Base-by-base conservation (phyloP, 805 yeast species). In the Candida railenensis region DNA sequence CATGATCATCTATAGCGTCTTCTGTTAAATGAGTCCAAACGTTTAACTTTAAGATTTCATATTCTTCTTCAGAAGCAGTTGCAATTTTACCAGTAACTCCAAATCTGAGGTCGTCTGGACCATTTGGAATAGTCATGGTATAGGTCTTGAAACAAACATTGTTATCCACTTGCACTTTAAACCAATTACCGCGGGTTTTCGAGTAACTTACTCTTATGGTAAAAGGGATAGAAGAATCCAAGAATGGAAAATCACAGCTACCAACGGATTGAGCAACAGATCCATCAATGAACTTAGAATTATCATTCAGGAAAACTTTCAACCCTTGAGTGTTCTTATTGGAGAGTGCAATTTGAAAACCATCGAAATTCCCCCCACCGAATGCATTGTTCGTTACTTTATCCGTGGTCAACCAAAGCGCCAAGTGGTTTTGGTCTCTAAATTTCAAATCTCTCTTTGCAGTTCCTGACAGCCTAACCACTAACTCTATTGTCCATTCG, bases 141-240 rank as follows among this genome's bases (percentile, higher is more conserved):
- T 79, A 76, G 0, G 90, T 82, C 61, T 82, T 82, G 63, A 86
- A 80, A 57, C 90, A 82, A 47, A 87, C 70, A 53, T 77, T 80
- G 61, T 87, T 87, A 62, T 87, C 89, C 42, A 85, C 67, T 50
- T 87, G 89, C n/a, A 86, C 74, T 53, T 84, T 83, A 51, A 83
- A 71, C 48, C 77, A 62, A 22, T 62, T 60, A 7, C 37, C 21
- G 22, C 45, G 45, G 36, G 66, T 59, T 8, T 63, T 62, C 20
- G 80, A 76, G 55, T 84, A 85, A 7, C 85, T 80, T 12, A 87
- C 53, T 63, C 89, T 78, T n/a, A 85, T 44, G 1, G 87, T 83
- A 20, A 78, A 69, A 9, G 95, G 95, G 4, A 85, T 87, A 50
- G 80, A 79, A 0, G 89, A 80, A 54, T 81, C 83, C 59, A 85